Evolutionary conservation across 2,329 filamentous ascomycete genomes (phyloP).

Genomic region (Colletotrichum sp.): DNA sequence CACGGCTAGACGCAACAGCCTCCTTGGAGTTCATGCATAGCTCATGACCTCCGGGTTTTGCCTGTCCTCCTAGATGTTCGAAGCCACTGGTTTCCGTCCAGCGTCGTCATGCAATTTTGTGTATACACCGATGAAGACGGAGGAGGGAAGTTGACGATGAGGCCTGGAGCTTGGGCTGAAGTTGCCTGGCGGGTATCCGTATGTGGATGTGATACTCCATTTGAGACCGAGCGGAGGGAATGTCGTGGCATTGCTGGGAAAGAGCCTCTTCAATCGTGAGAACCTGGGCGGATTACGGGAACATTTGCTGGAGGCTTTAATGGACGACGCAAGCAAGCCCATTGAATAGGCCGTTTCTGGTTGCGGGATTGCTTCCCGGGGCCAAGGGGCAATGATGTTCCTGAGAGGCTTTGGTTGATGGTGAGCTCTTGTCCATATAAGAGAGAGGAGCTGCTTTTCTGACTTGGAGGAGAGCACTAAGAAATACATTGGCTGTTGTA

Average conservation of each 20-base stretch:
- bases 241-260: background rate
- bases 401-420: background rate
- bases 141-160: accelerated
- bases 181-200: background rate
- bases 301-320: background rate
- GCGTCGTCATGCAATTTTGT: accelerated
- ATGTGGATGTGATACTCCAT: background rate
- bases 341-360: accelerated
- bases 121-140: background rate
- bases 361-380: background rate
- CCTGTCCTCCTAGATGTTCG: background rate
- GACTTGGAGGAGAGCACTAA: background rate
- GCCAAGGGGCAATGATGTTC: accelerated
- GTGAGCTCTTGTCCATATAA: background rate
- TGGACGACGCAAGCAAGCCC: background rate
- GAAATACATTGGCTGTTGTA: accelerated
- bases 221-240: accelerated
- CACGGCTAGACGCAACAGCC: background rate
- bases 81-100: accelerated
- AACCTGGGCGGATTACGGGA: too few relatives aligned
- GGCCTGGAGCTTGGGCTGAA: background rate
- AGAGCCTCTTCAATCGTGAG: too few relatives aligned
- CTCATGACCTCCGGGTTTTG: accelerated
- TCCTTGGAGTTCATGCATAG: background rate
- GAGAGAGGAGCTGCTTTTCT: background rate